Conservation (phyloP, 768 basidiomycete species). For the Plicaturopsis crispa region DNA sequence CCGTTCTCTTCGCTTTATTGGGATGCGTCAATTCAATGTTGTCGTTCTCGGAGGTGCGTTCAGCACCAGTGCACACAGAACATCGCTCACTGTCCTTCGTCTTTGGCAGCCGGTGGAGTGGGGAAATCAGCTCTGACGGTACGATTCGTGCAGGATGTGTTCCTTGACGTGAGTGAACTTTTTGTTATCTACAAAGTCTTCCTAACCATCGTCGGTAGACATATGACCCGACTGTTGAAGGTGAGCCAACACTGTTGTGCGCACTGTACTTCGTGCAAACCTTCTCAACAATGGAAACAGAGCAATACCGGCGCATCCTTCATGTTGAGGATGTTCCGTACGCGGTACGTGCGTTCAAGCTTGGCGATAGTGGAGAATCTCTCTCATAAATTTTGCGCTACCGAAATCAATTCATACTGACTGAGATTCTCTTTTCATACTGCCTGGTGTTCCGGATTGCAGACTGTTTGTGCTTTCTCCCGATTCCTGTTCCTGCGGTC, state of each 20-base stretch:
- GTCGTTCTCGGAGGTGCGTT: slow-evolving; percentile 74
- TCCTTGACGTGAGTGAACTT: too few relatives aligned
- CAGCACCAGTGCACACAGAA: slow-evolving; percentile 4
- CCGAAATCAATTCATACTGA: too few relatives aligned
- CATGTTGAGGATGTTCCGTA: slow-evolving; percentile 59
- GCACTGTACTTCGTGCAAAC: slow-evolving; percentile 5
- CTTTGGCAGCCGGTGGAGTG: slow-evolving; percentile 66
- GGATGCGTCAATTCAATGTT: slow-evolving; percentile 71
- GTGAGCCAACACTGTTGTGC: slow-evolving; percentile 23
- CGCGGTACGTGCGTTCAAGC: slow-evolving; percentile 37
- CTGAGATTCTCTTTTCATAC: too few relatives aligned
- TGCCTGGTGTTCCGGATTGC: too few relatives aligned
- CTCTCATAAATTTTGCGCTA: too few relatives aligned
- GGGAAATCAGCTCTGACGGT: slow-evolving; percentile 82
- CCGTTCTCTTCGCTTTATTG: too few relatives aligned
- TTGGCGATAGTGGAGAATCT: too few relatives aligned
- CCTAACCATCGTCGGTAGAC: slow-evolving; percentile 60
- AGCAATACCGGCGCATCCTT: slow-evolving; percentile 62
- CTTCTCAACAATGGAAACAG: slow-evolving; percentile 36
- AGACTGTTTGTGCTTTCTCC: slow-evolving; percentile 15
- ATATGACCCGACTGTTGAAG: slow-evolving; percentile 85
- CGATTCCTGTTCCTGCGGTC: slow-evolving; percentile 5
- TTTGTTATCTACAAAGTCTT: slow-evolving; percentile 2
- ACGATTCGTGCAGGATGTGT: slow-evolving; percentile 2
- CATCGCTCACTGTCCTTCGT: slow-evolving; percentile 4